Evolutionary conservation across 306 rosid genomes (phyloP).

Genomic region (Lathyrus aphaca): DNA sequence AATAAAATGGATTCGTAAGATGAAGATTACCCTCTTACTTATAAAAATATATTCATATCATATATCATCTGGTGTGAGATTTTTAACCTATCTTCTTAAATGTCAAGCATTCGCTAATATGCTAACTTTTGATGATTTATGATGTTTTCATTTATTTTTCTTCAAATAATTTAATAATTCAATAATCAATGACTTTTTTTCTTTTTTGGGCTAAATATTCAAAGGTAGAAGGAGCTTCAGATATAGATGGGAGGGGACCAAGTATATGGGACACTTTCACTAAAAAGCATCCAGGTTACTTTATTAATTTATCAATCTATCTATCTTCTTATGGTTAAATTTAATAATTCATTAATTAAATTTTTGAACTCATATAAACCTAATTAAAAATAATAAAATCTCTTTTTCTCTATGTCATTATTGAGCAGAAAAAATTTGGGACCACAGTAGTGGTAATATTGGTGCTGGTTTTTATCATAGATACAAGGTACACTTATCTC

Average conservation of each 20-base stretch:
- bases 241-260: constrained; percentile 46
- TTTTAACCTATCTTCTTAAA: too few species aligned
- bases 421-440: constrained; percentile 52
- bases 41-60: too few species aligned
- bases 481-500: constrained; percentile 41
- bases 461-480: constrained; percentile 48
- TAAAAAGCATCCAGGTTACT: constrained; percentile 34
- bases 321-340: neutral
- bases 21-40: too few species aligned
- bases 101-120: too few species aligned
- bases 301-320: neutral
- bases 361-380: neutral
- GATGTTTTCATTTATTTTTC: too few species aligned
- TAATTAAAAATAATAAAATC: neutral
- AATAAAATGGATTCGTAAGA: too few species aligned
- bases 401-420: neutral
- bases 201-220: too few species aligned
- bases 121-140: too few species aligned
- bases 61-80: too few species aligned
- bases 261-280: constrained; percentile 54
- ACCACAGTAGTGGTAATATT: constrained; percentile 43
- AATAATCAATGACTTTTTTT: neutral
- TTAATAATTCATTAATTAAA: neutral
- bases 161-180: too few species aligned
- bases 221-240: constrained; percentile 56